Conservation (phyloP, 257 asterid species). For the Solanum tarijense region DNA sequence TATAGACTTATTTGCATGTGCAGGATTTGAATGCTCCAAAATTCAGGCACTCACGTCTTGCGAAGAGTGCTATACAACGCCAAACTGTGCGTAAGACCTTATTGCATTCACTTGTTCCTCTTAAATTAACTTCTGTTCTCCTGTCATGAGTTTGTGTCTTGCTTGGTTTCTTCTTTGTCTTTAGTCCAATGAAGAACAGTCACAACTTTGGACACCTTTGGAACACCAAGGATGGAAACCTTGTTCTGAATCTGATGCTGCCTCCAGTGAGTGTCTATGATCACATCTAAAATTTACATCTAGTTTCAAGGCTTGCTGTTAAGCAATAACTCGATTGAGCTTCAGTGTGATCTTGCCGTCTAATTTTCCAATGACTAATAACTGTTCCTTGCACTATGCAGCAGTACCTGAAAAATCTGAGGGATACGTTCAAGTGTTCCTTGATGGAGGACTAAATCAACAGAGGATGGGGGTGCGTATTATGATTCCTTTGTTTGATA, state of each 20-base stretch:
- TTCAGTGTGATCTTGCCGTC: background rate
- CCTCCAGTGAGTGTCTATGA: constrained; percentile 35
- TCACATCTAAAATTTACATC: background rate
- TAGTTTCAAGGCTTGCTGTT: background rate
- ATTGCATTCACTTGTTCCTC: background rate
- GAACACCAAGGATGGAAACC: constrained; percentile 56
- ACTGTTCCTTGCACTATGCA: constrained; percentile 11
- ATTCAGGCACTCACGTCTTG: constrained; percentile 76
- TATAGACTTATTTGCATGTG: background rate
- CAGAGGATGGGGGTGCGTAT: constrained; percentile 86
- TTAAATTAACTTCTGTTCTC: background rate
- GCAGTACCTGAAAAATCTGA: constrained; percentile 63
- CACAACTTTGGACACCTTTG: constrained; percentile 74
- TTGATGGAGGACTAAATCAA: constrained; percentile 96
- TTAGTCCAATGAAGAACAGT: constrained; percentile 42
- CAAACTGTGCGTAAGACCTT: constrained; percentile 52
- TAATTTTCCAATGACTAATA: background rate
- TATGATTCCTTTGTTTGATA: background rate
- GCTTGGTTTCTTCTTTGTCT: constrained; percentile 4
- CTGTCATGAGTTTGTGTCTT: background rate
- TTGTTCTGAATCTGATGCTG: constrained; percentile 14
- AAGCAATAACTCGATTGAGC: background rate
- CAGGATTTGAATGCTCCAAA: constrained; percentile 90
- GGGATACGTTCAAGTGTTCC: constrained; percentile 87
- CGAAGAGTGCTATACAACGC: constrained; percentile 66